Percentiles rank a stretch among this genome's conserved stretches.
Conservation (phyloP, 179 eudicot genomes). For the Spergularia azorica region DNA sequence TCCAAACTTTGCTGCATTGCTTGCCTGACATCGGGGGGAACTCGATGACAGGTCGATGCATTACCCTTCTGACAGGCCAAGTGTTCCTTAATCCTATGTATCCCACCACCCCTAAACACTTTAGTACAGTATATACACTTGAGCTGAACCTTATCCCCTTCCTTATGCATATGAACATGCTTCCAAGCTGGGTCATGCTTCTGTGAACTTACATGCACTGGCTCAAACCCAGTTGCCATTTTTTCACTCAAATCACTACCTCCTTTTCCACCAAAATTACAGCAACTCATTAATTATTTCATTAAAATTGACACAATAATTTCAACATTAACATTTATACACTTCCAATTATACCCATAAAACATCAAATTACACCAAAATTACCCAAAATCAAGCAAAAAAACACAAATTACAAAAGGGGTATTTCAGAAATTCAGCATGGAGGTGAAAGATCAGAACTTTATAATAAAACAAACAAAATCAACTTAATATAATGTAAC, state of each 20-base stretch:
- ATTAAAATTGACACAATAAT: background rate
- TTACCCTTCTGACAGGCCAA: conserved; percentile 94
- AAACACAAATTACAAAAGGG: background rate
- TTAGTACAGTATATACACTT: conserved; percentile 86
- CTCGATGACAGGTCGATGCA: conserved; percentile 79
- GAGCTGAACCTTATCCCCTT: conserved; percentile 76
- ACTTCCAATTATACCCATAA: background rate
- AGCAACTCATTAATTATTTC: background rate
- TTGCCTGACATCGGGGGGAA: conserved; percentile 63
- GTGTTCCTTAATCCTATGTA: conserved; percentile 93
- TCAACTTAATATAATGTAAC: background rate
- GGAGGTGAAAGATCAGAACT: conserved; percentile 6
- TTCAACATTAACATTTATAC: background rate
- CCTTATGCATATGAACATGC: conserved; percentile 79
- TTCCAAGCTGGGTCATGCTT: conserved; percentile 98
- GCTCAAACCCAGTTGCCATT: conserved; percentile 68
- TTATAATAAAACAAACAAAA: background rate
- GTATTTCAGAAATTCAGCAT: background rate
- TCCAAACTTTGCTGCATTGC: conserved; percentile 82
- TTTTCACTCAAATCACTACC: background rate
- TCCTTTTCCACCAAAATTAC: background rate
- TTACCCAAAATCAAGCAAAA: background rate
- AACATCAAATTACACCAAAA: background rate
- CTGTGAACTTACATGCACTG: conserved; percentile 72
- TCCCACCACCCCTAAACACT: conserved; percentile 92